A percentile compares a stretch with the other conserved stretches of the same genome.
Conservation (phyloP, 75 land plant species). For the Larix kaempferi region DNA sequence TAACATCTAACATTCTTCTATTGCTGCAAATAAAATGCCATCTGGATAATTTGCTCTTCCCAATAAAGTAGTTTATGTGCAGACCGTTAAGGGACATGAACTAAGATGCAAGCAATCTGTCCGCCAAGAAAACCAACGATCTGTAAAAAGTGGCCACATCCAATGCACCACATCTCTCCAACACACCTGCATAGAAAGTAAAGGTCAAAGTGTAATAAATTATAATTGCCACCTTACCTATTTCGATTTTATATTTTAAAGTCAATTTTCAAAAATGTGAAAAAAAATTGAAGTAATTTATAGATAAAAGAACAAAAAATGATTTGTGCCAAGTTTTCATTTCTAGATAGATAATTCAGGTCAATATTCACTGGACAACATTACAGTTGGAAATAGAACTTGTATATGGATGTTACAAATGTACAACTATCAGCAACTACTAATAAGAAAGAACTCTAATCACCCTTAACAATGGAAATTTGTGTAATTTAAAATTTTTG, state of each 20-base stretch:
- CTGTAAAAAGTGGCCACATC: conserved; percentile 98
- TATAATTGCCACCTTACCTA: background rate
- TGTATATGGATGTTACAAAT: background rate
- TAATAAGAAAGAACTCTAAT: no score
- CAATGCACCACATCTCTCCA: conserved; percentile 96
- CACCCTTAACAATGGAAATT: no score
- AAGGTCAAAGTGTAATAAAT: background rate
- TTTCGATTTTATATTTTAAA: background rate
- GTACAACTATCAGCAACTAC: no score
- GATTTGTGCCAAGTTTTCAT: background rate
- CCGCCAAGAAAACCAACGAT: conserved; percentile 84
- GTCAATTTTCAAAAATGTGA: background rate
- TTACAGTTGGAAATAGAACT: background rate
- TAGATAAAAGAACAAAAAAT: background rate
- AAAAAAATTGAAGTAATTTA: background rate
- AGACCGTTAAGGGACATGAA: conserved; percentile 71
- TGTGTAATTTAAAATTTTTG: no score
- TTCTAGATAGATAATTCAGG: background rate
- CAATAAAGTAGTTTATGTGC: background rate
- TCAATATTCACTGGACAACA: background rate
- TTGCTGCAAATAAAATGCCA: background rate
- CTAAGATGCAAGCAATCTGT: conserved; percentile 58
- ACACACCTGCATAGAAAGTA: conserved; percentile 38
- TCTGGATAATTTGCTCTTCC: background rate
- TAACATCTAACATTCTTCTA: conserved; percentile 1